Evolutionary conservation across 169 alveolate genomes (phyloP).

Genomic region (Cytauxzoon felis): DNA sequence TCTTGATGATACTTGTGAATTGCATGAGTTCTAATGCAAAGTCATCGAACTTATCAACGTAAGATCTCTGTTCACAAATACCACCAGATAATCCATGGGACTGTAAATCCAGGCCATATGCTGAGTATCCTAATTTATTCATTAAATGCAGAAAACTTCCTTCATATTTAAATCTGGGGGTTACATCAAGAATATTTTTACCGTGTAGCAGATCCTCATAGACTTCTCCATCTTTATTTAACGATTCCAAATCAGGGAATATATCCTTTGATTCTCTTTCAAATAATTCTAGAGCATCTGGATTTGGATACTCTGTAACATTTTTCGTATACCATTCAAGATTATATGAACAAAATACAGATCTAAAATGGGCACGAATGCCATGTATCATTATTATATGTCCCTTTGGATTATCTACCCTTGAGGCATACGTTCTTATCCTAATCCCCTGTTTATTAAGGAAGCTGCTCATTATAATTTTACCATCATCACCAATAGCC

Average conservation of each 20-base stretch:
- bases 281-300: neutral
- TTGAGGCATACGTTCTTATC: slow-evolving; percentile 22
- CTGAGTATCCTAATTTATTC: slow-evolving; percentile 57
- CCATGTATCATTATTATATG: slow-evolving; percentile 39
- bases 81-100: slow-evolving; percentile 72
- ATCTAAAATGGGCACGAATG: slow-evolving; percentile 27
- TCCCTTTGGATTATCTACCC: slow-evolving; percentile 21
- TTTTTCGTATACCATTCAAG: neutral
- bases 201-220: slow-evolving; percentile 33
- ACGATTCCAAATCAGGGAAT: neutral
- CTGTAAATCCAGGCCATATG: slow-evolving; percentile 68
- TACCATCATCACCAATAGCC: no score
- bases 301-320: neutral
- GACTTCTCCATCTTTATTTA: slow-evolving; percentile 18
- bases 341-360: slow-evolving; percentile 24
- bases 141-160: slow-evolving; percentile 62
- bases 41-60: slow-evolving; percentile 54
- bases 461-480: slow-evolving; percentile 21
- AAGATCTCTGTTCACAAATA: slow-evolving; percentile 27
- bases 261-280: neutral
- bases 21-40: slow-evolving; percentile 63
- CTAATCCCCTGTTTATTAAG: slow-evolving; percentile 21
- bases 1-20: slow-evolving; percentile 56
- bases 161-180: slow-evolving; percentile 55
- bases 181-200: slow-evolving; percentile 28